Evolutionary conservation across 495 filamentous ascomycete species (phyloP).

Genomic region (Delitschia confertaspora): DNA sequence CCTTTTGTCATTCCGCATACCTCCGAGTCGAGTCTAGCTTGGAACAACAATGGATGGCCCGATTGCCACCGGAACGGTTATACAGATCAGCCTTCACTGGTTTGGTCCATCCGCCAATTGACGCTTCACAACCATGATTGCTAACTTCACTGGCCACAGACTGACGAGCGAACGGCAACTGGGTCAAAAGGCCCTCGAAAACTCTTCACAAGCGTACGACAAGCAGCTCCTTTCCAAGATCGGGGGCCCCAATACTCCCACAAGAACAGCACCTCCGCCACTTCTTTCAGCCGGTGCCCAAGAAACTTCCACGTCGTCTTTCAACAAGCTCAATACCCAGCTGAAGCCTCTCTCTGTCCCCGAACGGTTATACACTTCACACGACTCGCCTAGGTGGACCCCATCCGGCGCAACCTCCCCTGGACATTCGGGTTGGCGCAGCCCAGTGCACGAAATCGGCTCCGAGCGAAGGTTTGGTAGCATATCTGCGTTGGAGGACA

Average conservation of each 20-base stretch:
- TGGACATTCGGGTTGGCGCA: constrained; percentile 34
- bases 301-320: constrained; percentile 17
- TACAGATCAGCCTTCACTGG: background rate
- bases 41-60: constrained; percentile 30
- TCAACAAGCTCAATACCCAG: constrained; percentile 28
- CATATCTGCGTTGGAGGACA: constrained; percentile 40
- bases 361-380: constrained; percentile 27
- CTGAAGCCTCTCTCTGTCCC: constrained; percentile 33
- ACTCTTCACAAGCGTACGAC: constrained; percentile 65
- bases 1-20: constrained; percentile 22
- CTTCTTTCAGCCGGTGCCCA: constrained; percentile 22
- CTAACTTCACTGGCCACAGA: constrained; percentile 38
- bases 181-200: constrained; percentile 48
- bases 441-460: constrained; percentile 38
- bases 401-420: constrained; percentile 33
- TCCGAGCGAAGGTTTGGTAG: constrained; percentile 45
- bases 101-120: background rate
- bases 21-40: too few species aligned
- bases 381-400: constrained; percentile 33
- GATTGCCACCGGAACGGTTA: background rate
- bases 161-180: constrained; percentile 52
- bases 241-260: constrained; percentile 52
- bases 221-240: constrained; percentile 69
- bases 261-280: constrained; percentile 45
- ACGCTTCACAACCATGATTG: constrained; percentile 37